phyloP scores from a whole-genome alignment of 192 early-diverging fungal species.

The Lunasporangiospora selenospora region DNA sequence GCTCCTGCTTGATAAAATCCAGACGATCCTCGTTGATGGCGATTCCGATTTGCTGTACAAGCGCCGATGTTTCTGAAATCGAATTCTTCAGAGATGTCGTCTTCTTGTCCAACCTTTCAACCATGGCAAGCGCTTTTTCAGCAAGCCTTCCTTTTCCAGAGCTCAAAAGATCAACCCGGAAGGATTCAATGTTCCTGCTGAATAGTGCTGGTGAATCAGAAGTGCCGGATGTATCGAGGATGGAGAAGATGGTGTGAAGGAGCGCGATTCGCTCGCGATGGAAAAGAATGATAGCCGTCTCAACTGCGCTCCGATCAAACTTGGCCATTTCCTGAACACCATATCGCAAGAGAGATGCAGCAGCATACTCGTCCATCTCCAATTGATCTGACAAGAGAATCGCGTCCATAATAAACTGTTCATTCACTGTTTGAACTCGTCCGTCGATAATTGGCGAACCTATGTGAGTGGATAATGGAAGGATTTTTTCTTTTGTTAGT shows the following conservation, averaged over 20 bases:
- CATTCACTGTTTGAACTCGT: conserved; percentile 65
- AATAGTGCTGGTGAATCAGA: conserved; percentile 49
- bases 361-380: conserved; percentile 78
- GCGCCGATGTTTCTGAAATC: conserved; percentile 55
- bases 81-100: conserved; percentile 52
- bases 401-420: conserved; percentile 69
- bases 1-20: conserved; percentile 46
- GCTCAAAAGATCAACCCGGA: conserved; percentile 48
- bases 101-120: conserved; percentile 56
- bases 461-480: no score
- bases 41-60: conserved; percentile 47
- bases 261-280: conserved; percentile 69
- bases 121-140: conserved; percentile 55
- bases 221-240: conserved; percentile 62
- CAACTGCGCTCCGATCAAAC: conserved; percentile 64
- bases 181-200: conserved; percentile 50
- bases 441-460: conserved; percentile 65
- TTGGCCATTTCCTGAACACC: conserved; percentile 57
- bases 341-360: conserved; percentile 68
- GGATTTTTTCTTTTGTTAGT: no score
- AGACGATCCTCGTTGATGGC: conserved; percentile 52
- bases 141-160: conserved; percentile 55
- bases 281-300: conserved; percentile 73
- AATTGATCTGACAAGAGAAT: conserved; percentile 82
- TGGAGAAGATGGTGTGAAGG: conserved; percentile 57